Evolutionary conservation across 2,329 filamentous ascomycete genomes (phyloP).

Genomic region (Alternaria arbusti): DNA sequence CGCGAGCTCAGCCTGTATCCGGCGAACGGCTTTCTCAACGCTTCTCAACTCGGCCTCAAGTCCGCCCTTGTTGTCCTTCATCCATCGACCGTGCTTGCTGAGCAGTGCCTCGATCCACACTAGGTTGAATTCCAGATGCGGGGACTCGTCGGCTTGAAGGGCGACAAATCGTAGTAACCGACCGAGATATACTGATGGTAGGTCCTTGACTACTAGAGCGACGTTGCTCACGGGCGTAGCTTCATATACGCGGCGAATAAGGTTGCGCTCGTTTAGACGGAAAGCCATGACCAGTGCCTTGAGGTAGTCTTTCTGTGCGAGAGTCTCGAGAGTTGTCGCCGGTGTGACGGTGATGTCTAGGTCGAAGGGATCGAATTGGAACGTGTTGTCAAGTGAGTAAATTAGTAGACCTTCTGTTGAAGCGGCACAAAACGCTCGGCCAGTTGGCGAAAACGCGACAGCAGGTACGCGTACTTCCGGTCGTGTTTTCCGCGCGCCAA

Average conservation of each 20-base stretch:
- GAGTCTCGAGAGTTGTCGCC: conserved; percentile 68
- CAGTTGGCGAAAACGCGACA: conserved; percentile 87
- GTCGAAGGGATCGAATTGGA: conserved; percentile 95
- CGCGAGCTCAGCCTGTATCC: conserved; percentile 82
- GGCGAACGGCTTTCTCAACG: conserved; percentile 78
- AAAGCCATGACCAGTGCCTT: conserved; percentile 97
- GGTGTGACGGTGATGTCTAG: conserved; percentile 94
- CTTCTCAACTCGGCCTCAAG: conserved; percentile 85
- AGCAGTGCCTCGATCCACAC: conserved; percentile 87
- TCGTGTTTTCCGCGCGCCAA: conserved; percentile 78
- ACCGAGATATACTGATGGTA: conserved; percentile 86
- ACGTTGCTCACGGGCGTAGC: conserved; percentile 78
- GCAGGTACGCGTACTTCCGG: conserved; percentile 85
- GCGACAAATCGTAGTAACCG: conserved; percentile 87
- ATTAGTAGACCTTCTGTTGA: conserved; percentile 93
- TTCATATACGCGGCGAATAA: conserved; percentile 87
- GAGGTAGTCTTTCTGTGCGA: conserved; percentile 81
- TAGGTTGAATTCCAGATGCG: conserved; percentile 93
- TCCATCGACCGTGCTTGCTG: conserved; percentile 81
- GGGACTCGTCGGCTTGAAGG: conserved; percentile 84
- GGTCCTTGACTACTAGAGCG: conserved; percentile 74
- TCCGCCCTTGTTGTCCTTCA: conserved; percentile 79
- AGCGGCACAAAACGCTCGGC: conserved; percentile 89
- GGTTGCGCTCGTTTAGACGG: conserved; percentile 82
- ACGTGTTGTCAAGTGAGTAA: conserved; percentile 84